Evolutionary conservation across 805 yeast genomes (phyloP).

Genomic region (Kodamaea lidongshanica): DNA sequence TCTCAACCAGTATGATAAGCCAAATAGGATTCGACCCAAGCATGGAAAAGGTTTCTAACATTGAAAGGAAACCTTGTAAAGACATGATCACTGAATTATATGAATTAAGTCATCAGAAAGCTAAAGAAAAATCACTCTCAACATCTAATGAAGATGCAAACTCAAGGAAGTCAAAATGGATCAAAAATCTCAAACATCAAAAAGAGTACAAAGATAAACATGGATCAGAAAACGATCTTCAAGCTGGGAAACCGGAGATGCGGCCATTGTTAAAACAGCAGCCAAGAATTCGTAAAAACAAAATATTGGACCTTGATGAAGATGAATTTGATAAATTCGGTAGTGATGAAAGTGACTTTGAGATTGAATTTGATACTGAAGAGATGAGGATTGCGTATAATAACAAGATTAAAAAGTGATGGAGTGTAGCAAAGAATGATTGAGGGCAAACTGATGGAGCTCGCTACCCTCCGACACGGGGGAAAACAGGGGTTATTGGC

Average conservation of each 20-base stretch:
- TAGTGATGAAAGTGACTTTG: slow-evolving; percentile 23
- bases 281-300: no score
- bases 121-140: slow-evolving; percentile 13
- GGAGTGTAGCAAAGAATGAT: no score
- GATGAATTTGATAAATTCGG: slow-evolving; percentile 8
- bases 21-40: slow-evolving; percentile 49
- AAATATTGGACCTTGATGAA: slow-evolving; percentile 5
- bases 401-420: slow-evolving; percentile 3
- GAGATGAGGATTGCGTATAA: slow-evolving; percentile 16
- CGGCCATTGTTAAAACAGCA: no score
- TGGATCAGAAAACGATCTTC: no score
- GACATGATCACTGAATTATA: no score
- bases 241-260: no score
- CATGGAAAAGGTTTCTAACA: slow-evolving; percentile 9
- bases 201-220: slow-evolving; percentile 13
- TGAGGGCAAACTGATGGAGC: neutral
- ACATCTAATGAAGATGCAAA: slow-evolving; percentile 14
- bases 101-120: slow-evolving; percentile 16
- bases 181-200: slow-evolving; percentile 14
- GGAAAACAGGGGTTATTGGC: no score
- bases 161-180: slow-evolving; percentile 19
- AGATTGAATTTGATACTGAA: slow-evolving; percentile 25
- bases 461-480: no score
- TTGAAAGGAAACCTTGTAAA: slow-evolving; percentile 9
- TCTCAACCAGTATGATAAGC: slow-evolving; percentile 25